Evolutionary conservation across 495 filamentous ascomycete species (phyloP), one percentile per base, ranked within the genome.

Genomic region (Achaetomiella virescens): DNA sequence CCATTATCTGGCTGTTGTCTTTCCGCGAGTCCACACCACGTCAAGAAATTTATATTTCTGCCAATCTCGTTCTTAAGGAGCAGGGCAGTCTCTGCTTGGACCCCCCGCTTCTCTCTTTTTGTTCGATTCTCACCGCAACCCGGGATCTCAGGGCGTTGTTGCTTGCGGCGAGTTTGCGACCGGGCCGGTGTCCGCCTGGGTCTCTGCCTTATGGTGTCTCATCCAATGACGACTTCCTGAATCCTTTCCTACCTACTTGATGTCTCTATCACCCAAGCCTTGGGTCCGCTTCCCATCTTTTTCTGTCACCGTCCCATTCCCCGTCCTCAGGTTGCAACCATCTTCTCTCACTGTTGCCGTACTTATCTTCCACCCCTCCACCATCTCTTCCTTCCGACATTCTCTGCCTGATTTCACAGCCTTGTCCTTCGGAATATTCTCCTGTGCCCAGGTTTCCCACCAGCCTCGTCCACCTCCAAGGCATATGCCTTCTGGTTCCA

Each of bases 171-270:
- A 18, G 6, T 18, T 5, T n/a, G 1, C 18, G 15, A 37, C 20
- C 33, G 37, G 17, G 57, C 49, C 49, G 41, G 49, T 59, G 49
- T 54, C n/a, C 25, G 45, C 43, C 51, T 54, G 48, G 36, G 48
- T 22, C 15, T 59, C 37, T 59, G 57, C 57, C 57, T 54, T 50
- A 31, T 52, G 31, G n/a, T 18, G n/a, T 10, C 38, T 18, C n/a
- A 6, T 20, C n/a, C 10, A 18, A 18, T 15, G 15, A 10, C 6
- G 4, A 18, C 6, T 17, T 20, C 4, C 38, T n/a, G n/a, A n/a
- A n/a, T n/a, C n/a, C 35, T 48, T 31, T 48, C 18, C 46, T 36
- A n/a, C 38, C 31, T 49, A 35, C 18, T 50, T 38, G 20, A 51
- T 6, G 14, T 24, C 24, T 54, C 35, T 48, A 11, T 18, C 27